Evolutionary conservation across 192 early-diverging fungal genomes (phyloP).

Genomic region (Coemansia asiatica): DNA sequence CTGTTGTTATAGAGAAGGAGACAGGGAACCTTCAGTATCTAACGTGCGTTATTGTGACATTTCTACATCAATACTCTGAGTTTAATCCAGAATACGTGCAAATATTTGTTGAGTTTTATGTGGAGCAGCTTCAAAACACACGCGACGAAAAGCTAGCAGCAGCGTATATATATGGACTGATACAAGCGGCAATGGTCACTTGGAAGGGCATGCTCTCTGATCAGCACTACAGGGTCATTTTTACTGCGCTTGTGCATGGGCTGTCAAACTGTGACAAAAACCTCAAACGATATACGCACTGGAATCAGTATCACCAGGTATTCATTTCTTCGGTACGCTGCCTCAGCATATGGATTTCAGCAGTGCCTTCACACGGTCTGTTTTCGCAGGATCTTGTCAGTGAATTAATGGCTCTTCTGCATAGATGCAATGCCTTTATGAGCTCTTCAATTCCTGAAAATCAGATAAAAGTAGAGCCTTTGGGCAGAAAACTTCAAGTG

Average conservation of each 20-base stretch:
- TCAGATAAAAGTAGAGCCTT: not conserved
- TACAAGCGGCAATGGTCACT: conserved; percentile 25
- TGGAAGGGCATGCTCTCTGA: conserved; percentile 17
- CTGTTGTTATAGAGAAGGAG: conserved; percentile 25
- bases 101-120: conserved; percentile 28
- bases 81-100: conserved; percentile 30
- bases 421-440: conserved; percentile 33
- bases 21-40: conserved; percentile 27
- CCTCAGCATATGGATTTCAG: conserved; percentile 33
- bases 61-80: conserved; percentile 38
- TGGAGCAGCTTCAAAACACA: conserved; percentile 23
- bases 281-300: conserved; percentile 22
- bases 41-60: conserved; percentile 25
- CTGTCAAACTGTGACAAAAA: conserved; percentile 31
- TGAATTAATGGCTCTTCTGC: conserved; percentile 22
- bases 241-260: conserved; percentile 11
- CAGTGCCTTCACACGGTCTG: not conserved
- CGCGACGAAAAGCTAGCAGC: conserved; percentile 14
- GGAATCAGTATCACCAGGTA: conserved; percentile 46
- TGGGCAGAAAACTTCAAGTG: conserved; percentile 27
- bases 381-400: conserved; percentile 5
- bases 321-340: conserved; percentile 50
- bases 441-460: not conserved
- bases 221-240: conserved; percentile 11
- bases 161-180: conserved; percentile 38